Evolutionary conservation across 179 eudicot species (phyloP), one percentile per base, ranked within the genome.

Genomic region (Patellifolia procumbens): DNA sequence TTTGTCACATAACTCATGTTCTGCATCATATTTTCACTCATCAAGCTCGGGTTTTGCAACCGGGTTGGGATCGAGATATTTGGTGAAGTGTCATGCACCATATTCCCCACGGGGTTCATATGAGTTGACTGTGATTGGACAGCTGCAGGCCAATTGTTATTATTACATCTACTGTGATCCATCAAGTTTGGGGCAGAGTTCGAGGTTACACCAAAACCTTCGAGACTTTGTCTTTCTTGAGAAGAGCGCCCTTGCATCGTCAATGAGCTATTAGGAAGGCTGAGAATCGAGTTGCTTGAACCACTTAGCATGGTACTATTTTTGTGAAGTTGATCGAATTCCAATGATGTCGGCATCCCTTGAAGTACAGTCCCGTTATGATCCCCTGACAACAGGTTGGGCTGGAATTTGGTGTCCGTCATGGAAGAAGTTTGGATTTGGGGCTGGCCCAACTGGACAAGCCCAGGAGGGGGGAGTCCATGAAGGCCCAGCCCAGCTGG

Each of bases 261-360:
- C 67, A 81, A 12, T 69, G 85, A 58, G 68, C 73, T 74, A 70
- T 63, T 76, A 15, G 83, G 85, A 46, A 74, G 83, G 73, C 68
- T 70, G 29, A 70, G 68, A 72, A 74, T 72, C 24, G 88, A 59
- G 78, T 76, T 85, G 73, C 71, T 81, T n/a, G 85, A 70, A 59
- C 80, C 72, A 78, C 68, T 63, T 24, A 52, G 61, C 26, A 52
- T 76, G n/a, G 31, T 56, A 28, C 74, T 83, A 24, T 80, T 83
- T 4, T 66, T 83, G 51, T 84, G 86, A 35, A 86, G 80, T 24
- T 85, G 89, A 74, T 88, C 88, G 20, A 81, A 80, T 46, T 87
- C 90, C 16, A 86, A 72, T n/a, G 92, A 86, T 7, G 87, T 82
- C 4, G 90, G 87, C 84, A 84, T 80, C 70, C 92, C 91, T 68